These are phyloP conservation scores for Erysimum pusillum DNA, from an alignment of 441 rosid genomes.

Conservation along the genomic window DNA sequence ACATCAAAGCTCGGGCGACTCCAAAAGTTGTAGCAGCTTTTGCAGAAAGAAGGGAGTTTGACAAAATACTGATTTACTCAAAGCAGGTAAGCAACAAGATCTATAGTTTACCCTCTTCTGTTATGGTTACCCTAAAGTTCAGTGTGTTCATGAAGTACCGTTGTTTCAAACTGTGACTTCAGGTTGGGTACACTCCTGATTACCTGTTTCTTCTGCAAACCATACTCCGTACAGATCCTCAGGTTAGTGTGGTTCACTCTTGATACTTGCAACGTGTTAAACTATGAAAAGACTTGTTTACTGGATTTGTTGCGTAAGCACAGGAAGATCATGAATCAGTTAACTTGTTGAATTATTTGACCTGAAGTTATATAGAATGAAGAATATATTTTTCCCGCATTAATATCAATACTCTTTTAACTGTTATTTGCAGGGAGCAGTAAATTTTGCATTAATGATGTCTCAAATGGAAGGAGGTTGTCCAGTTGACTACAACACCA, in stretches of 20 bases:
- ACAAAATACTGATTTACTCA: conserved; percentile 95
- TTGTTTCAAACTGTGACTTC: conserved; percentile 42
- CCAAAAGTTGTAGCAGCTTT: conserved; percentile 99
- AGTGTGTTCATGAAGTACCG: conserved; percentile 27
- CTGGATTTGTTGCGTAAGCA: conserved; percentile 4
- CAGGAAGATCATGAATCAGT: conserved; percentile 22
- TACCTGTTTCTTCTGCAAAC: conserved; percentile 99
- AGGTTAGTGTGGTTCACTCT: conserved; percentile 64
- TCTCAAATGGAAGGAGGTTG: conserved; percentile 99
- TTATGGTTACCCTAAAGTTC: conserved; percentile 22
- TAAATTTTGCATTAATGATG: conserved; percentile 99
- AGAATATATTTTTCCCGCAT: not conserved
- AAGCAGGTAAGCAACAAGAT: conserved; percentile 77
- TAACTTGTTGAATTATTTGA: conserved; percentile 16
- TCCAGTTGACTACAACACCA: conserved; percentile 95
- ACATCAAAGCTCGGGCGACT: conserved; percentile 97
- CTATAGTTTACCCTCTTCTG: conserved; percentile 24
- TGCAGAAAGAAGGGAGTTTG: conserved; percentile 99
- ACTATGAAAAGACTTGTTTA: conserved; percentile 11
- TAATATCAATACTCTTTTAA: conserved; percentile 32
- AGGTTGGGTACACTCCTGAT: conserved; percentile 99
- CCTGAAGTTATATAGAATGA: conserved; percentile 9
- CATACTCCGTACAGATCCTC: conserved; percentile 97
- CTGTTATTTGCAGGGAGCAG: conserved; percentile 83
- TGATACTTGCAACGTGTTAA: conserved; percentile 21